Percentiles rank a stretch among this genome's conserved stretches.
Conservation (phyloP, 2,329 filamentous ascomycete species). For the Aureobasidium namibiae region DNA sequence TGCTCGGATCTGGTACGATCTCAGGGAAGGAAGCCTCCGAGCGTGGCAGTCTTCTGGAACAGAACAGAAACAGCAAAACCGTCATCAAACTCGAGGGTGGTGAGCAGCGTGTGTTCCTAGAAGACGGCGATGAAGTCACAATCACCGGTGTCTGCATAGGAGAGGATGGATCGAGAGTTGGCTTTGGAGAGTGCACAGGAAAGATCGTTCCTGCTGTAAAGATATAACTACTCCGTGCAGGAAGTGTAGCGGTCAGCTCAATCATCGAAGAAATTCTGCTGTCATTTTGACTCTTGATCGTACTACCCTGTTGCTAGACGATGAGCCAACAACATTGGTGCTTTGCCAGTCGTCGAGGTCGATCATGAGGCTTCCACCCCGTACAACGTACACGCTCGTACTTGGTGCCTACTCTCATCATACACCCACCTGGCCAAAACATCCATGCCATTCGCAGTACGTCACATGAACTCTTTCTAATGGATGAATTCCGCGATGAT, state of each 20-base stretch:
- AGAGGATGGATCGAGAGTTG: slow-evolving; percentile 58
- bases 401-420: too few relatives aligned
- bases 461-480: background rate
- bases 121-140: slow-evolving; percentile 64
- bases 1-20: slow-evolving; percentile 74
- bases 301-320: background rate
- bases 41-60: slow-evolving; percentile 64
- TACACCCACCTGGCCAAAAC: too few relatives aligned
- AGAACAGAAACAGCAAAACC: slow-evolving; percentile 60
- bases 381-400: too few relatives aligned
- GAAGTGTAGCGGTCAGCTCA: too few relatives aligned
- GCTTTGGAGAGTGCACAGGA: slow-evolving; percentile 67
- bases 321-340: background rate
- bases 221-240: background rate
- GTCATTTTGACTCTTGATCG: background rate
- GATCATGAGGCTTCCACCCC: too few relatives aligned
- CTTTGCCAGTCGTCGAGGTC: too few relatives aligned
- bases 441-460: background rate
- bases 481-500: background rate
- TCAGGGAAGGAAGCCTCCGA: slow-evolving; percentile 52
- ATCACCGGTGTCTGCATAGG: slow-evolving; percentile 57
- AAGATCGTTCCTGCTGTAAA: slow-evolving; percentile 45
- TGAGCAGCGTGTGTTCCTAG: slow-evolving; percentile 61
- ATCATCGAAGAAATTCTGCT: background rate
- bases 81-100: slow-evolving; percentile 54